Evolutionary conservation across 192 early-diverging fungal genomes (phyloP), one percentile per base, ranked within the genome.

Genomic region (Coemansia sp.): DNA sequence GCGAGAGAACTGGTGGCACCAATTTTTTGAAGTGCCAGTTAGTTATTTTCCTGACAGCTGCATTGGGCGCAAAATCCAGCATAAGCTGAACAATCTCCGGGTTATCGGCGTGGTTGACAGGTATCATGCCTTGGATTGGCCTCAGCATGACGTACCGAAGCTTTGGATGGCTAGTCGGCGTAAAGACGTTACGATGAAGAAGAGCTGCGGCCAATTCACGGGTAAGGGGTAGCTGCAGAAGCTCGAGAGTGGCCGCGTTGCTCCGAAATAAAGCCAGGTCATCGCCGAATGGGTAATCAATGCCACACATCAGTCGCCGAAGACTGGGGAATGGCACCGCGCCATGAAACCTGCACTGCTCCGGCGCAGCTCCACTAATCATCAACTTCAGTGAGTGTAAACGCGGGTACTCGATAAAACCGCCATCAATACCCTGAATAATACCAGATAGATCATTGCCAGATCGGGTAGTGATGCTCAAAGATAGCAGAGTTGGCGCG

Each of bases 241-340:
- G 9, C 24, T 64, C 62, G 5, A 64, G 21, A 28, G 50, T 37
- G 13, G 33, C 31, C 33, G 3, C 8, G 23, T 64, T 64, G 9
- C 50, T 50, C 11, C 50, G 18, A 28, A 64, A 55, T 18, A 64
- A 18, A 2, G 21, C 23, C 40, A 6, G 16, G 45, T 64, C 62
- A 14, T 64, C 37, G 62, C 36, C 62, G 14, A 64, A 28, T 24
- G 62, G 50, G 24, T 53, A 53, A 18, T 38, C 37, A 14, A 35
- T 26, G 9, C 14, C 11, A 13, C 21, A 28, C 1, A 37, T 36
- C 10, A 64, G 42, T 1, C 23, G 16, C 14, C 48, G 23, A 11
- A 64, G 62, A 6, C 13, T 46, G 8, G 62, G 62, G 53, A 64
- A 64, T 13, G 62, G 62, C n/a, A 37, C 46, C 23, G 13, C 37